Conservation (phyloP, 148 eudicot species). For the Nepenthes gracilis region DNA sequence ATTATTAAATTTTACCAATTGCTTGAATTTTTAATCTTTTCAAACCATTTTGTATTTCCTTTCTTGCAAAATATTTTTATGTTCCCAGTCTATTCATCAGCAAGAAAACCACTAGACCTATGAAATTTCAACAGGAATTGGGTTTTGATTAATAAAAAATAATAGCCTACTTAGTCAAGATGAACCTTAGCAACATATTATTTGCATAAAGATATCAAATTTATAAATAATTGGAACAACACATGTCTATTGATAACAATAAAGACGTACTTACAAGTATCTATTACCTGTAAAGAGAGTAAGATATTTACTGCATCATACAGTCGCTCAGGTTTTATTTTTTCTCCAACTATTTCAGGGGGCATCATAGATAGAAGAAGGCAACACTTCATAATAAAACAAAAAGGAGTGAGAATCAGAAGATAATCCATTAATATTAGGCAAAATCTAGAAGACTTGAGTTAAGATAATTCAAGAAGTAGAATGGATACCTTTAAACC, state of each 20-base stretch:
- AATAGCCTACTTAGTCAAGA: too few relatives aligned
- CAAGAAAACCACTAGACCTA: too few relatives aligned
- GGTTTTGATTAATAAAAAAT: too few relatives aligned
- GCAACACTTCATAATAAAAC: background rate
- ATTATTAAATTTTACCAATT: too few relatives aligned
- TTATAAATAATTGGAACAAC: too few relatives aligned
- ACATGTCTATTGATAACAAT: background rate
- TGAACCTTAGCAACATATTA: background rate
- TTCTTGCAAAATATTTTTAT: too few relatives aligned
- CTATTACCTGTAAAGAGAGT: slow-evolving; percentile 34
- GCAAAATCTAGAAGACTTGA: background rate
- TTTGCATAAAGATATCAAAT: background rate
- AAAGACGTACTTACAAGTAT: background rate
- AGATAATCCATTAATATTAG: too few relatives aligned
- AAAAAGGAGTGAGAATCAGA: background rate
- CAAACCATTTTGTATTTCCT: too few relatives aligned
- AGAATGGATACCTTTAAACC: slow-evolving; percentile 30
- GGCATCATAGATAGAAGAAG: slow-evolving; percentile 13
- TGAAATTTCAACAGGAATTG: too few relatives aligned
- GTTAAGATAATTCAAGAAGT: background rate
- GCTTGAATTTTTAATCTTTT: too few relatives aligned
- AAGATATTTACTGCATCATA: slow-evolving; percentile 43
- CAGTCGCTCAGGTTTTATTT: slow-evolving; percentile 16
- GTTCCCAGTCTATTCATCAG: too few relatives aligned
- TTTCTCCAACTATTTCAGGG: slow-evolving; percentile 27